A percentile compares a stretch with the other conserved stretches of the same genome.
Evolutionary conservation across 306 rosid species (phyloP).

Genomic region (Quercus bicolor): DNA sequence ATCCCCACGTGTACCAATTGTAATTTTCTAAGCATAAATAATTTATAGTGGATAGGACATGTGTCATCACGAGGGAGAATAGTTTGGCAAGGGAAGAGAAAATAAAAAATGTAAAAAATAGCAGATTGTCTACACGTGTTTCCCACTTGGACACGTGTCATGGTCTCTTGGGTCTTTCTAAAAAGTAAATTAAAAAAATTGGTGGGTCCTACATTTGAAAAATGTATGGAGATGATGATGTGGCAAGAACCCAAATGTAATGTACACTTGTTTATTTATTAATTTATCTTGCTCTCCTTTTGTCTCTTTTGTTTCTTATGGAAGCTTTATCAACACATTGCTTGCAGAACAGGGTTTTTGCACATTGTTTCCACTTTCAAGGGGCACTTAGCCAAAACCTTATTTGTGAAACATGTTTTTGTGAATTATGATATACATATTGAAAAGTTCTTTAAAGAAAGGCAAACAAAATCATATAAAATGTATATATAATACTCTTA

Average conservation of each 20-base stretch:
- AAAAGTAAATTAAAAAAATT: not conserved
- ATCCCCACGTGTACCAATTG: conserved; percentile 11
- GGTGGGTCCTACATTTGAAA: not conserved
- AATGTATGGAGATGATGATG: conserved; percentile 26
- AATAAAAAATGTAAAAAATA: not conserved
- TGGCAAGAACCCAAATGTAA: conserved; percentile 3
- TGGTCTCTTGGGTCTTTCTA: not conserved
- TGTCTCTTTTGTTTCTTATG: not conserved
- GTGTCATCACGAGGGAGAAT: conserved; percentile 4
- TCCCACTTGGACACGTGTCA: not conserved
- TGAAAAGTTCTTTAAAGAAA: not conserved
- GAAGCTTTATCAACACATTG: not conserved
- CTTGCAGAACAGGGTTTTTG: not conserved
- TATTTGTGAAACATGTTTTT: not conserved
- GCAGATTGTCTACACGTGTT: conserved; percentile 25
- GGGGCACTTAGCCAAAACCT: not conserved
- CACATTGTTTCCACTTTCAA: not conserved
- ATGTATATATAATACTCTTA: too few relatives aligned
- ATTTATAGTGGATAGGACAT: not conserved
- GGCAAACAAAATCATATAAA: too few relatives aligned
- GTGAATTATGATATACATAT: not conserved
- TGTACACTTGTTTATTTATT: not conserved
- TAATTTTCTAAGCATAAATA: not conserved
- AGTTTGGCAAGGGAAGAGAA: not conserved
- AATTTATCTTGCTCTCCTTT: not conserved